phyloP scores from a whole-genome alignment of 108 stramenopile species.

The Nannochloropsis gaditana region DNA sequence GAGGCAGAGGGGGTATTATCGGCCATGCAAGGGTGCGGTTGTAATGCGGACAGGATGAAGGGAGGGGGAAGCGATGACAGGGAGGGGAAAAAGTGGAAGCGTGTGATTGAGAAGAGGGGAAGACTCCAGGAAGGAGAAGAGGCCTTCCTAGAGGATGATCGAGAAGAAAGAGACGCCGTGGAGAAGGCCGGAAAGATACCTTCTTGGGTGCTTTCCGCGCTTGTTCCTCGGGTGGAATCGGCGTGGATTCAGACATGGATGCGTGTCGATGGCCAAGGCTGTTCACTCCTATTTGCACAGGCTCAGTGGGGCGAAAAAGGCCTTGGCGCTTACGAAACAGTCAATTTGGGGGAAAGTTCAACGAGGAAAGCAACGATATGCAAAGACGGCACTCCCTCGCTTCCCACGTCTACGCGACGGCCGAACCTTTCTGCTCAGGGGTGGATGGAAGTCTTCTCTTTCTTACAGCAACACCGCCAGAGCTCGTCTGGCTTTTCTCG shows the following conservation, averaged over 20 bases:
- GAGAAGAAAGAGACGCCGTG: not conserved
- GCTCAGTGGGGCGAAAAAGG: not conserved
- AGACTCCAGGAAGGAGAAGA: not conserved
- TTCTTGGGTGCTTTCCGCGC: not conserved
- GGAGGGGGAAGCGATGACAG: not conserved
- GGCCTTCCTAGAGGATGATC: not conserved
- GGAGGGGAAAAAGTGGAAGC: not conserved
- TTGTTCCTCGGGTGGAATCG: not conserved
- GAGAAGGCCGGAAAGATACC: not conserved
- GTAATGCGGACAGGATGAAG: not conserved
- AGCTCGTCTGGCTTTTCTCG: not conserved
- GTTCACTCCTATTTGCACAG: not conserved
- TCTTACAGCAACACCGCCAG: not conserved
- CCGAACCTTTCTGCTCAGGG: not conserved
- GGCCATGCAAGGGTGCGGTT: not conserved
- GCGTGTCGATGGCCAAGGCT: not conserved
- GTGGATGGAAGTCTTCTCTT: not conserved
- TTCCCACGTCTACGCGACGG: not conserved
- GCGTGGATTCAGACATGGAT: constrained; percentile 3
- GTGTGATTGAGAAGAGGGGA: not conserved
- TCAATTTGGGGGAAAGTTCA: not conserved
- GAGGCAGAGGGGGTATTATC: not conserved
- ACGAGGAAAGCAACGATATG: not conserved
- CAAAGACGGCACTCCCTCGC: not conserved
- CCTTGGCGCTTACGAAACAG: no score